Evolutionary conservation across 106 monocot species (phyloP).

Genomic region (Platanthera guangdongensis): DNA sequence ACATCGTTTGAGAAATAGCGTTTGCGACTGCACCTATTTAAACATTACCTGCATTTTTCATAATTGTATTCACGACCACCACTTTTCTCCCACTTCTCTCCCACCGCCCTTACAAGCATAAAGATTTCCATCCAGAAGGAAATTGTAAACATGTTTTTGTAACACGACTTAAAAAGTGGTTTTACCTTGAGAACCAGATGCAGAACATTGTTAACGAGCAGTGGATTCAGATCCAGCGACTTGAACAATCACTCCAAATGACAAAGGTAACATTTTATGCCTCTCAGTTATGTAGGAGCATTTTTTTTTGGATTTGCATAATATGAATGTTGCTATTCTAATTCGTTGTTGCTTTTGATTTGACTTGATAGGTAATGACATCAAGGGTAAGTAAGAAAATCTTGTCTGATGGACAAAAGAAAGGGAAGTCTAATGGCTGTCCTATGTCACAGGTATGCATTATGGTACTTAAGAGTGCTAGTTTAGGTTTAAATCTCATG

Average conservation of each 20-base stretch:
- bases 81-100: too few species aligned
- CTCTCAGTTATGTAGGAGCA: slow-evolving; percentile 4
- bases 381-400: slow-evolving; percentile 39
- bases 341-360: slow-evolving; percentile 1
- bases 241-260: slow-evolving; percentile 76
- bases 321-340: neutral
- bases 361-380: slow-evolving; percentile 51
- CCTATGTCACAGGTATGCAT: slow-evolving; percentile 34
- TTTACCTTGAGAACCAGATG: slow-evolving; percentile 33
- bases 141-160: neutral
- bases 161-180: neutral
- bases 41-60: too few species aligned
- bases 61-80: too few species aligned
- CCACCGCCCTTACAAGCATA: too few species aligned
- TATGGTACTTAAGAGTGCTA: neutral
- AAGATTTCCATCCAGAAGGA: neutral
- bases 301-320: neutral
- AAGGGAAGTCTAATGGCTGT: slow-evolving; percentile 11
- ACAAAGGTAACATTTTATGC: slow-evolving; percentile 40
- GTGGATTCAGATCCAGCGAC: slow-evolving; percentile 82
- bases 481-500: neutral
- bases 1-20: too few species aligned
- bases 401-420: slow-evolving; percentile 6
- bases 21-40: too few species aligned
- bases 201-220: slow-evolving; percentile 67